Evolutionary conservation across 352 stramenopile genomes (phyloP).

Genomic region (Achlya hypogyna): DNA sequence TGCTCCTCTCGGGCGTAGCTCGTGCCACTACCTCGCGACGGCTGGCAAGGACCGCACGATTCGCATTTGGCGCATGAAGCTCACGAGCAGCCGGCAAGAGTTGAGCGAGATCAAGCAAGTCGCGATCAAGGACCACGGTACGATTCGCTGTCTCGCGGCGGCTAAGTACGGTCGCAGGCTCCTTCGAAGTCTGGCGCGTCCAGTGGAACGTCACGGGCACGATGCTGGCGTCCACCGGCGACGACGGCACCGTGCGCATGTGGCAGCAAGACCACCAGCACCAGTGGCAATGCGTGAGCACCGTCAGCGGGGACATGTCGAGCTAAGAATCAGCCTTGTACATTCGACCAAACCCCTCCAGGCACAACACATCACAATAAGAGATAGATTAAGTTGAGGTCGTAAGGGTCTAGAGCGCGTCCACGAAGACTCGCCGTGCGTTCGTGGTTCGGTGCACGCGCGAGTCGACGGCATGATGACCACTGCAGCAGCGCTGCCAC

Average conservation of each 20-base stretch:
- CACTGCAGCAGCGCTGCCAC: background rate
- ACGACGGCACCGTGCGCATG: conserved; percentile 91
- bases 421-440: background rate
- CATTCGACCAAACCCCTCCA: background rate
- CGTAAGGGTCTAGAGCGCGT: background rate
- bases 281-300: conserved; percentile 88
- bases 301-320: conserved; percentile 61
- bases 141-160: background rate
- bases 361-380: no score
- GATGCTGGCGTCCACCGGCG: conserved; percentile 89
- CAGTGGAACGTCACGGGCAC: conserved; percentile 97
- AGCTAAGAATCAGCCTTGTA: background rate
- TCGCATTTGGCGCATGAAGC: conserved; percentile 76
- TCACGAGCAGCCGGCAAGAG: conserved; percentile 50
- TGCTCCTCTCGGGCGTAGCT: conserved; percentile 20
- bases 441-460: background rate
- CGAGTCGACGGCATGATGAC: background rate
- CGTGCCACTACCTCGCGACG: conserved; percentile 89
- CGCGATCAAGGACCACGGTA: conserved; percentile 62
- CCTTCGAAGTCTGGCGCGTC: conserved; percentile 91
- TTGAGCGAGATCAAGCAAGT: conserved; percentile 64
- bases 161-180: conserved; percentile 22
- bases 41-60: conserved; percentile 88
- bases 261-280: conserved; percentile 92
- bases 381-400: no score